phyloP scores from a whole-genome alignment of 352 stramenopile genomes.

The Phytophthora tentaculata region DNA sequence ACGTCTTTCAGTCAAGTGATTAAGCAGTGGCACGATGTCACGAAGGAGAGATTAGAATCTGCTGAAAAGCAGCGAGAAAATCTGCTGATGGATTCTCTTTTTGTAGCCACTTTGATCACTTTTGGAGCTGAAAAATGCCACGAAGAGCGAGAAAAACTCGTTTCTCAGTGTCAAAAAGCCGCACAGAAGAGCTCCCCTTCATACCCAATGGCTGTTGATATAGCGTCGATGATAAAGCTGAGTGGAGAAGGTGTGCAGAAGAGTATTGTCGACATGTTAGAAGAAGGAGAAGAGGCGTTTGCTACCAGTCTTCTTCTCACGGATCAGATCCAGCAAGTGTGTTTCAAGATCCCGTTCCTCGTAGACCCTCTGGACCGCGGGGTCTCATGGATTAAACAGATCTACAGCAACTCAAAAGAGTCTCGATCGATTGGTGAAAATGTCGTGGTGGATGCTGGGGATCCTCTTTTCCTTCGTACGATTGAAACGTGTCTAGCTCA shows the following conservation, averaged over 20 bases:
- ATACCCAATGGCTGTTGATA: conserved; percentile 13
- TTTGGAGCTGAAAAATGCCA: conserved; percentile 39
- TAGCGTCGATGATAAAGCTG: conserved; percentile 30
- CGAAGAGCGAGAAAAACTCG: conserved; percentile 29
- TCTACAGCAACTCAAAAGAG: conserved; percentile 22
- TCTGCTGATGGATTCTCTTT: conserved; percentile 43
- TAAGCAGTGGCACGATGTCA: conserved; percentile 41
- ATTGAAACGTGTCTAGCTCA: conserved; percentile 58
- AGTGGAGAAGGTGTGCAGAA: conserved; percentile 38
- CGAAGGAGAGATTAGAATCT: conserved; percentile 23
- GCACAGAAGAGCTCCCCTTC: conserved; percentile 19
- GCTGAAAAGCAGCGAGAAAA: conserved; percentile 35
- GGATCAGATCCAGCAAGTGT: conserved; percentile 52
- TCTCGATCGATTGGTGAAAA: conserved; percentile 8
- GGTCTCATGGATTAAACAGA: conserved; percentile 47
- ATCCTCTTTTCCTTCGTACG: conserved; percentile 38
- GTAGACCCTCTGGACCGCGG: conserved; percentile 53
- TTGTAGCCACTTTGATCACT: conserved; percentile 40
- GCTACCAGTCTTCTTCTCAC: conserved; percentile 57
- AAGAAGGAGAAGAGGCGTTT: conserved; percentile 38
- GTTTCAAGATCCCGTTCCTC: conserved; percentile 55
- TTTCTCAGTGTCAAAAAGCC: conserved; percentile 31
- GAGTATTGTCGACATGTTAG: conserved; percentile 43
- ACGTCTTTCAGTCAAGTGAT: conserved; percentile 49
- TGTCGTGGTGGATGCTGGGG: conserved; percentile 52